Evolutionary conservation across 257 asterid genomes (phyloP).

Genomic region (Solanum corneliomulleri): DNA sequence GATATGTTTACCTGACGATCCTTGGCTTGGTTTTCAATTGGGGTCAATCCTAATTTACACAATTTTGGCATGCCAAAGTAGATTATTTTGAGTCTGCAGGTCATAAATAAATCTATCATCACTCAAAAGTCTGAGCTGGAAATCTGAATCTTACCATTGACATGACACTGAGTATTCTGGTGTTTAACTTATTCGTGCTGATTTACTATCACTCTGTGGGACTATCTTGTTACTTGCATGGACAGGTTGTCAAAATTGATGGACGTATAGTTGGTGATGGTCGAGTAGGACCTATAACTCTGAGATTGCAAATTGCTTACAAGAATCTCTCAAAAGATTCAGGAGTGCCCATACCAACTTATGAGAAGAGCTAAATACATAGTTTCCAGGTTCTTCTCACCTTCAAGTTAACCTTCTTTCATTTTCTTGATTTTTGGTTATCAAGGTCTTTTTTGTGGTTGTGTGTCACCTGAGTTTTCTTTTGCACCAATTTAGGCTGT

Average conservation of each 20-base stretch:
- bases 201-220: not conserved
- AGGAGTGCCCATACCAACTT: slow-evolving; percentile 79
- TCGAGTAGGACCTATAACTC: slow-evolving; percentile 70
- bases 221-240: not conserved
- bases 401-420: not conserved
- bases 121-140: not conserved
- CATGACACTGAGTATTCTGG: not conserved
- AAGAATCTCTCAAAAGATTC: slow-evolving; percentile 35
- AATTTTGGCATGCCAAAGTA: not conserved
- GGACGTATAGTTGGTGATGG: slow-evolving; percentile 81
- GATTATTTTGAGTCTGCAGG: not conserved
- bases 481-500: not conserved
- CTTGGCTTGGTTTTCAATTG: not conserved
- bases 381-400: not conserved
- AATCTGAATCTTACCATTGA: not conserved
- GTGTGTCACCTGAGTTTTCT: not conserved
- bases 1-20: not conserved
- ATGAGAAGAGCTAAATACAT: slow-evolving; percentile 21
- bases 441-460: not conserved
- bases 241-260: slow-evolving; percentile 64
- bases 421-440: not conserved
- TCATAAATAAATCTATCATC: not conserved
- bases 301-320: slow-evolving; percentile 53
- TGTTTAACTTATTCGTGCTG: not conserved
- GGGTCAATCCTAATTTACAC: not conserved